Evolutionary conservation across 2,329 filamentous ascomycete species (phyloP).

Genomic region (Curvularia eragrostidis): DNA sequence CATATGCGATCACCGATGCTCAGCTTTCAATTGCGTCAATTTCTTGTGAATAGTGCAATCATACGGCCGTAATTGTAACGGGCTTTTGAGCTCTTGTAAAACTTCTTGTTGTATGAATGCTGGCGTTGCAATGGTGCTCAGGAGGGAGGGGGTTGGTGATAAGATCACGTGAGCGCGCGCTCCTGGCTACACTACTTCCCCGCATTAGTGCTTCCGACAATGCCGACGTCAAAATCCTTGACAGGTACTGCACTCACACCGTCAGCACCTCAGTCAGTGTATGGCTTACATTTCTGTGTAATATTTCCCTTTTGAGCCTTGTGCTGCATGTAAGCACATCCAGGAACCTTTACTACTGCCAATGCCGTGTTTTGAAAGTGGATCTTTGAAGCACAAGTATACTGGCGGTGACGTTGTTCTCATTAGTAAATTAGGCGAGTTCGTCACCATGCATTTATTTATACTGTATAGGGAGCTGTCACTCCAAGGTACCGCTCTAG

Average conservation of each 20-base stretch:
- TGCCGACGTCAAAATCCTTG: neutral
- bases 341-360: neutral
- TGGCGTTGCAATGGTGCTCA: neutral
- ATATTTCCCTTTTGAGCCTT: neutral
- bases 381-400: neutral
- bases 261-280: neutral
- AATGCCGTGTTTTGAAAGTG: neutral
- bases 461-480: neutral
- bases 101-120: neutral
- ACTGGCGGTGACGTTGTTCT: neutral
- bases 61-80: neutral
- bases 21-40: neutral
- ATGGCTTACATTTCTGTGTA: neutral
- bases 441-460: conserved; percentile 10
- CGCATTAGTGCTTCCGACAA: neutral
- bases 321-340: neutral
- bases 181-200: neutral
- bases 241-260: neutral
- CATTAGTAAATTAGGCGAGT: neutral
- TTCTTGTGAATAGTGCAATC: neutral
- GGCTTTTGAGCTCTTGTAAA: neutral
- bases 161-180: conserved; percentile 11
- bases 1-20: neutral
- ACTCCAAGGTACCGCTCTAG: conserved; percentile 7
- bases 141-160: neutral